Conservation (phyloP, 495 filamentous ascomycete genomes). For the Xylaria cubensis region DNA sequence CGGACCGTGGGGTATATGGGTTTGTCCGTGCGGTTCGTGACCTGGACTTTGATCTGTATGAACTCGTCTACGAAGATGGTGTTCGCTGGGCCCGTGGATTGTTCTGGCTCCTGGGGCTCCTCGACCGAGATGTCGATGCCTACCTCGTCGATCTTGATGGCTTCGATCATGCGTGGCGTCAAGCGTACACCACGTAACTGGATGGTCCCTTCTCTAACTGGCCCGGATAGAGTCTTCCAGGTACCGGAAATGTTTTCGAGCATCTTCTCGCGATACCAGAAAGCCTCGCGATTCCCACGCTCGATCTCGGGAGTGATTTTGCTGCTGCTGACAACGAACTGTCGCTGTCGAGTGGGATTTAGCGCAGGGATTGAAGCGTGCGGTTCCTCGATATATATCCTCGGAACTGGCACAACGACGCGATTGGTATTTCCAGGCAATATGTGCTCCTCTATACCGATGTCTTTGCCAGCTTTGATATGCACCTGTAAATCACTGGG, state of each 20-base stretch:
- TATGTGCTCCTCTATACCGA: constrained; percentile 59
- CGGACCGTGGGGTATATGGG: constrained; percentile 77
- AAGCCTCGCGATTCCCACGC: constrained; percentile 77
- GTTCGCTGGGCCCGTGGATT: constrained; percentile 41
- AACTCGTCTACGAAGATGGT: constrained; percentile 72
- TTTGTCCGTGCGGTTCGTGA: constrained; percentile 73
- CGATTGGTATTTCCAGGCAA: constrained; percentile 82
- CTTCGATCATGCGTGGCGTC: constrained; percentile 80
- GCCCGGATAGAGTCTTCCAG: constrained; percentile 69
- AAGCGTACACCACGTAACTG: constrained; percentile 78
- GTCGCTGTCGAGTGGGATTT: constrained; percentile 75
- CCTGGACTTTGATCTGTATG: constrained; percentile 67
- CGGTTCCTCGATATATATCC: constrained; percentile 78
- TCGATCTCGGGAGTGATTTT: constrained; percentile 82
- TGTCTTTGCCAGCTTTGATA: constrained; percentile 48
- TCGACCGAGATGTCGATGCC: constrained; percentile 68
- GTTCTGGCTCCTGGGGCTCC: constrained; percentile 31
- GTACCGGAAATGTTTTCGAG: constrained; percentile 71
- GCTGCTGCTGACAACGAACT: constrained; percentile 85
- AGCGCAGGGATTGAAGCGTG: constrained; percentile 79
- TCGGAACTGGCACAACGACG: constrained; percentile 75
- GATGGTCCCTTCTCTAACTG: constrained; percentile 68
- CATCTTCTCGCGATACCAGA: constrained; percentile 91
- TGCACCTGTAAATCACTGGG: constrained; percentile 73
- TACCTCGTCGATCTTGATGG: constrained; percentile 80